These are phyloP conservation scores for Russula compacta DNA, from an alignment of 768 basidiomycete species.

Conservation along the genomic window DNA sequence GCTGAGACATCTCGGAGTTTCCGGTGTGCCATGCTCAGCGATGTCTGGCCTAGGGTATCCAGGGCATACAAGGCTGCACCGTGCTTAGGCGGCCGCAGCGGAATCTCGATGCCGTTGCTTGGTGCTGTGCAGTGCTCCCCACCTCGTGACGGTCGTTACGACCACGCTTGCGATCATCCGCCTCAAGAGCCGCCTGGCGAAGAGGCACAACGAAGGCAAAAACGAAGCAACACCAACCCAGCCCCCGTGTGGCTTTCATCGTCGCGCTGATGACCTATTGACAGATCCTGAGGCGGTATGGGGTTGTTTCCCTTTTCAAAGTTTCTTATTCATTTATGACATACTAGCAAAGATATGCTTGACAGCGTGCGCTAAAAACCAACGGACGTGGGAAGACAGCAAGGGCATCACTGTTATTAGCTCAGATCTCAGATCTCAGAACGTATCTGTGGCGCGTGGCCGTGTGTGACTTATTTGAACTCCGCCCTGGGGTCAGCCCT, in stretches of 20 bases:
- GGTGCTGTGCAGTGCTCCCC: no score
- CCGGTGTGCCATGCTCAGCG: no score
- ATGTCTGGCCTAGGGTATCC: no score
- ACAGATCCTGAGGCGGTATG: slow-evolving; percentile 7
- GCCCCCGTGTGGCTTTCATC: neutral
- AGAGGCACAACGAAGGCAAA: neutral
- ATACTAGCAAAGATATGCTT: slow-evolving; percentile 5
- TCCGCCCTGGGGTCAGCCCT: no score
- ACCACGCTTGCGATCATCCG: neutral
- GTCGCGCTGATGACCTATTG: neutral
- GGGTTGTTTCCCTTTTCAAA: neutral
- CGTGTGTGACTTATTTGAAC: no score
- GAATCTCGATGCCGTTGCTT: no score
- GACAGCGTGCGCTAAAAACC: slow-evolving; percentile 5
- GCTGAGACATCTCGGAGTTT: no score
- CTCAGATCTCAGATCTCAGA: no score
- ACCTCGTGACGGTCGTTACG: neutral
- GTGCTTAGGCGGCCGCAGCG: no score
- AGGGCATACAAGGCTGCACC: no score
- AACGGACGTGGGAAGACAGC: slow-evolving; percentile 9
- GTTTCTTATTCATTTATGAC: neutral
- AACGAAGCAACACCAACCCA: neutral
- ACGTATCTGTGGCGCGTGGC: no score
- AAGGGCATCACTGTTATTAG: no score
- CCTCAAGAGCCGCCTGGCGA: neutral